These are phyloP conservation scores for Salvia hispanica DNA, from an alignment of 257 asterid species.

Conservation along the genomic window DNA sequence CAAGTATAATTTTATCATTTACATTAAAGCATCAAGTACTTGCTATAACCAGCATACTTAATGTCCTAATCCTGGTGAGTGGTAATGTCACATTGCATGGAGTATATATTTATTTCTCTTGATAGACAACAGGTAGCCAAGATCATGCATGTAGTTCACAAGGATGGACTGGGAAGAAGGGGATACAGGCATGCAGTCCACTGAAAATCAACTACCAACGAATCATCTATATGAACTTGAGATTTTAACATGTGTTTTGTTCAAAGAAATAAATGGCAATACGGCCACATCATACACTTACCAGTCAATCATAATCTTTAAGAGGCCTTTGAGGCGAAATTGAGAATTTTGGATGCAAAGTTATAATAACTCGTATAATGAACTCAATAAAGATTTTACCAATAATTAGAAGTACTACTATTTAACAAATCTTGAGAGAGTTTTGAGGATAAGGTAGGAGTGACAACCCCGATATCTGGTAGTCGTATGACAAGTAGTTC, in stretches of 20 bases:
- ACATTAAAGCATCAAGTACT: slow-evolving; percentile 4
- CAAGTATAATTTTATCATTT: slow-evolving; percentile 8
- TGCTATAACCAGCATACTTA: not conserved
- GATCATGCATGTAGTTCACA: not conserved
- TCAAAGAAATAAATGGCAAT: not conserved
- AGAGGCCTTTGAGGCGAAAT: not conserved
- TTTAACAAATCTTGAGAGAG: not conserved
- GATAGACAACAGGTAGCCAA: slow-evolving; percentile 7
- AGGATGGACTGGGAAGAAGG: slow-evolving; percentile 10
- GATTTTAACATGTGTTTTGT: not conserved
- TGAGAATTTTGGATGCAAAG: not conserved
- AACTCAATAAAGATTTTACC: not conserved
- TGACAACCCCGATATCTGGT: slow-evolving; percentile 14
- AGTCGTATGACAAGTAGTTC: not conserved
- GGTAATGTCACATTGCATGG: not conserved
- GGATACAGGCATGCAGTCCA: slow-evolving; percentile 6
- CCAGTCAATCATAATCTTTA: slow-evolving; percentile 3
- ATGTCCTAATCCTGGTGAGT: not conserved
- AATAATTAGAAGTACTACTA: not conserved
- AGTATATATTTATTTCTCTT: not conserved
- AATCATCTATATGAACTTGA: slow-evolving; percentile 7
- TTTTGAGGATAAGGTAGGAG: slow-evolving; percentile 8
- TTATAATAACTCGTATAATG: not conserved
- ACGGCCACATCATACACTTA: slow-evolving; percentile 8
- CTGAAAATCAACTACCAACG: slow-evolving; percentile 2